Conservation (phyloP, 371 early-diverging fungal species). For the Synchytrium microbalum region DNA sequence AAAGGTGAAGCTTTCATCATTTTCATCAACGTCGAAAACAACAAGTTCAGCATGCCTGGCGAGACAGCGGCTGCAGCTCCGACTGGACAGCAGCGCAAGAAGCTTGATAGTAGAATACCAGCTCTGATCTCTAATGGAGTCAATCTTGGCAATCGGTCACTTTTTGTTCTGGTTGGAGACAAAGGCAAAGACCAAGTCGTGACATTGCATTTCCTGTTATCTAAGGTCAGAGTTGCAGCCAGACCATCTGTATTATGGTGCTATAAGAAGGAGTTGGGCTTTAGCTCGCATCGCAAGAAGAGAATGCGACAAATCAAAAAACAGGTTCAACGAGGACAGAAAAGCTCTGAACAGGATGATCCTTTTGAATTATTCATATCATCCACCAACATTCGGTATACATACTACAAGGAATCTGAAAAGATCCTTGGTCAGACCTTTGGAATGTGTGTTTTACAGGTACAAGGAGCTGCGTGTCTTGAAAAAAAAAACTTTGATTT, state of each 20-base stretch:
- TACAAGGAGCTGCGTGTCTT: constrained; percentile 22
- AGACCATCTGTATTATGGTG: constrained; percentile 97
- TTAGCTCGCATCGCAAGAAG: constrained; percentile 78
- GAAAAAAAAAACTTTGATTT: constrained; percentile 1
- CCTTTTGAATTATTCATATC: constrained; percentile 94
- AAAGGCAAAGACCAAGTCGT: constrained; percentile 93
- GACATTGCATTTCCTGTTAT: constrained; percentile 91
- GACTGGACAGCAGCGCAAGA: constrained; percentile 39
- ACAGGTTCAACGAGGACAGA: constrained; percentile 79
- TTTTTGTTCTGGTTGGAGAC: constrained; percentile 96
- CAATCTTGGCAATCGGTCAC: constrained; percentile 82
- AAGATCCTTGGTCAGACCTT: constrained; percentile 98
- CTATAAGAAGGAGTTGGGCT: constrained; percentile 96
- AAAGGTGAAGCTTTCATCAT: too few relatives aligned
- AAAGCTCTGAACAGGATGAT: constrained; percentile 87
- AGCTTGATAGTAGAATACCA: constrained; percentile 88
- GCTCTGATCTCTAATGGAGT: constrained; percentile 89
- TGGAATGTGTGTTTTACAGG: constrained; percentile 96
- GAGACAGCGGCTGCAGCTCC: too few relatives aligned
- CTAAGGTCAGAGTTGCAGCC: constrained; percentile 83
- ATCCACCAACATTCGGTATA: constrained; percentile 91
- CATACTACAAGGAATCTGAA: constrained; percentile 98
- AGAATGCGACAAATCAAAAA: constrained; percentile 88
- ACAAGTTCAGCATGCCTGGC: too few relatives aligned
- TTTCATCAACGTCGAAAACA: too few relatives aligned